Base-by-base conservation (phyloP, 768 basidiomycete genomes). In the Phylloporus rhodoxanthus region DNA sequence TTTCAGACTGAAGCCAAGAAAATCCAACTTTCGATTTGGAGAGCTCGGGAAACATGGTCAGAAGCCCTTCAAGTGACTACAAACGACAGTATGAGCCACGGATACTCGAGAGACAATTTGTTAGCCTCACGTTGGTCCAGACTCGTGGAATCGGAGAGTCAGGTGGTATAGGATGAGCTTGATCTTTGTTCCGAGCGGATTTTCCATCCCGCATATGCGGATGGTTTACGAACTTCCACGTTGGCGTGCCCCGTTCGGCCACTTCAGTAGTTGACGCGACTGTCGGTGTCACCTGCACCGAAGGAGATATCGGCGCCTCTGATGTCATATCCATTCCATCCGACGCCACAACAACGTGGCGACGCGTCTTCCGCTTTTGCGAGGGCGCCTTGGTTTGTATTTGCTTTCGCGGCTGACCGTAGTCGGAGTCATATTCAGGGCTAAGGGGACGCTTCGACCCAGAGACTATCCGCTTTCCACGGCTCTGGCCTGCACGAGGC, bases 1-100 rank as follows among this genome's bases (percentile, higher is more conserved):
- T 57, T 44, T 62, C 62, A 14, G 56, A 67, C 39, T 68, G 60
- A 29, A 56, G 44, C 60, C 63, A 67, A 10, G 52, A 57, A 43
- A 67, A 51, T 10, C 60, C 56, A 17, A 51, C 29, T 33, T 29
- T 14, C 5, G 61, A 14, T 30, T 63, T 65, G 1, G 40, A 43
- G 8, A 68, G 55, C 30, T 61, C 54, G 17, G 66, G 66, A 15
- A 63, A 67, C 19, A 57, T 46, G 6, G 46, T 56, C 20, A 51
- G 8, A 19, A 67, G 54, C 10, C 58, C 58, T 8, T 44, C 25
- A 2, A 54, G 44, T n/a, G 64, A 65, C 65, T 67, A 37, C 9
- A 34, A 28, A 49, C 9, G 42, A 47, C 4, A 26, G 26, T 17
- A 33, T 59, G 28, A 57, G 30, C 30, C 17, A 44, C 11, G 2